Evolutionary conservation across 768 basidiomycete species (phyloP), one percentile per base, ranked within the genome.

Genomic region (Mycena leptocephala): DNA sequence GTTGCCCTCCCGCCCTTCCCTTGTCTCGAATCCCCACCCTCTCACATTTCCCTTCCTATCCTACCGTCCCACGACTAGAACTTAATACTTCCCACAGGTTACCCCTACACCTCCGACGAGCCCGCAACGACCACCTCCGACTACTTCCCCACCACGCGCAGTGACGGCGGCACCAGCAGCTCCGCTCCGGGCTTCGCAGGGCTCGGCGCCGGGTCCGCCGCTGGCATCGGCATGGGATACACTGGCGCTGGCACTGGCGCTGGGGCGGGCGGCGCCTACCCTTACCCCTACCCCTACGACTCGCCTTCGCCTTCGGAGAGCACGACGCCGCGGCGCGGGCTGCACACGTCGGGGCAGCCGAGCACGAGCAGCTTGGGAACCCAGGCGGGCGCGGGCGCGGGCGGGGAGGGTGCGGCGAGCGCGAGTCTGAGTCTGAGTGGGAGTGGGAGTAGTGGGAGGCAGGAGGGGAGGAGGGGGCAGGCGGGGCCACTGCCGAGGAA

Each of bases 401-500:
- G 39, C 28, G 24, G 61, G n/a, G 32, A 37, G 20, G 37, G 46
- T 20, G 37, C n/a, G 20, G 62, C 58, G 41, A 69, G 70, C 28
- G 3, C 32, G 8, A n/a, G n/a, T n/a, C n/a, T n/a, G n/a, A n/a
- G n/a, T n/a, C n/a, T 41, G 48, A 68, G 70, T 26, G 5, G 28
- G 6, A 67, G 62, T 35, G 64, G 58, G 28, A 56, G 58, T 28
- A 76, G 71, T 13, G 39, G 58, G 65, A 4, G 32, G 13, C 28
- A 24, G 41, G 24, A 26, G 65, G 20, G 51, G 30, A 32, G 20
- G 35, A 30, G 70, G 70, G 10, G 35, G n/a, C 46, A 78, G 43
- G 77, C 74, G 41, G 70, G 66, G 48, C 77, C 74, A 63, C 28
- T 78, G 30, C 77, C 77, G 41, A 48, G 67, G 10, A 78, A 75